Evolutionary conservation across 495 filamentous ascomycete genomes (phyloP), one percentile per base, ranked within the genome.

Genomic region (Physcia stellaris): DNA sequence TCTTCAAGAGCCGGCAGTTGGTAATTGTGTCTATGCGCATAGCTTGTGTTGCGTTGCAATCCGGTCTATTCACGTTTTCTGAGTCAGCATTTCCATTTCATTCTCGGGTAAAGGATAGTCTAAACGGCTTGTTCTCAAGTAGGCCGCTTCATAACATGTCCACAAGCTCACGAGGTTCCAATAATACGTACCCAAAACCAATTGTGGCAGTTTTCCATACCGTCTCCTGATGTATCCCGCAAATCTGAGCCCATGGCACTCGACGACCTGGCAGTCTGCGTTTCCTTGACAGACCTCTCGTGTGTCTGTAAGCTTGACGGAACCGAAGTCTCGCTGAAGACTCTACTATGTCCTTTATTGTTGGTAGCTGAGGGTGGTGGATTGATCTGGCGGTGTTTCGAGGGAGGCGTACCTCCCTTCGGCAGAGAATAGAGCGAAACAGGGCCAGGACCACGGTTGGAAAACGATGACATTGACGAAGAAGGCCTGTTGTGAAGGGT

Each of bases 401-500:
- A 45, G n/a, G 53, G 50, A 4, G 52, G 49, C 15, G 46, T 42
- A 11, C 39, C 45, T 10, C 38, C 26, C 24, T 20, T 29, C n/a
- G 39, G 41, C 32, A 42, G 32, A 11, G 38, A 36, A 15, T 52
- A 48, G 3, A 43, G 35, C 10, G 44, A 51, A 13, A 36, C 32
- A n/a, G 37, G 40, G 20, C 50, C 47, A 32, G 35, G 9, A 26
- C 26, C 35, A 31, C 37, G 39, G 21, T 39, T 40, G 1, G 35
- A 28, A 32, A 47, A 42, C 1, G 50, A 45, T 26, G 50, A 50
- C 50, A 53, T 53, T n/a, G 75, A 70, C 3, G 66, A 63, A 18
- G 75, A 70, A 11, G 75, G 66, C 5, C 70, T 67, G n/a, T 67
- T 56, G 37, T 70, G 68, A 18, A 88, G 64, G 3, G 83, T 77